Percentiles rank a stretch among this genome's conserved stretches.
Evolutionary conservation across 2,329 filamentous ascomycete genomes (phyloP).

Genomic region (Xylariaceae sp.): DNA sequence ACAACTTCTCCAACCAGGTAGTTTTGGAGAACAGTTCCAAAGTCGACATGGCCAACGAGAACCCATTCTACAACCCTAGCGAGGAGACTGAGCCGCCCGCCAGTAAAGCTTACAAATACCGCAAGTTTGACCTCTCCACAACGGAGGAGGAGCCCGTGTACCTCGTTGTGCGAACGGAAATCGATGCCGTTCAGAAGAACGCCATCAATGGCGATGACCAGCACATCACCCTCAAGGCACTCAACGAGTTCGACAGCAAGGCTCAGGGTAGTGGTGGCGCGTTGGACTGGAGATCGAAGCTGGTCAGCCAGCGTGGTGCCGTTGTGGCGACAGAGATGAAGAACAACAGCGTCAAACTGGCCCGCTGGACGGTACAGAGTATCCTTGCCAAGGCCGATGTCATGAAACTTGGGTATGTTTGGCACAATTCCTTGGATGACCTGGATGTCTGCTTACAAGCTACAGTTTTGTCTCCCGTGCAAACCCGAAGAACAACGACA

Average conservation of each 20-base stretch:
- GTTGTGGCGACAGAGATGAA: constrained; percentile 99
- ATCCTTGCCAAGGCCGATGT: constrained; percentile 96
- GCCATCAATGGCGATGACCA: constrained; percentile 88
- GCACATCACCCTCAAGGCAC: constrained; percentile 84
- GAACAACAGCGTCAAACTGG: constrained; percentile 99
- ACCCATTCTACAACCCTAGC: constrained; percentile 94
- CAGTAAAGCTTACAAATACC: constrained; percentile 98
- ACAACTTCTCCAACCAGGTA: constrained; percentile 97
- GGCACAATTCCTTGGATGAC: not conserved
- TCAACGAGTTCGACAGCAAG: constrained; percentile 99
- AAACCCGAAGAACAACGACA: constrained; percentile 88
- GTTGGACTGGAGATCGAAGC: constrained; percentile 94
- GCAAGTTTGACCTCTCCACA: constrained; percentile 90
- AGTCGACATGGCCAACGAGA: constrained; percentile 79
- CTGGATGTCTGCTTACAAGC: constrained; percentile 8
- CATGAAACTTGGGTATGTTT: constrained; percentile 90
- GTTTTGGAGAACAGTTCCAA: constrained; percentile 78
- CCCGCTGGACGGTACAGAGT: constrained; percentile 93
- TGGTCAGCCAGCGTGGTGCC: constrained; percentile 90
- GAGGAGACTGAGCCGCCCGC: constrained; percentile 92
- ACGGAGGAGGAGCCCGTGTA: constrained; percentile 93
- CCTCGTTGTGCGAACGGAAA: constrained; percentile 88
- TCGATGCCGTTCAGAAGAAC: constrained; percentile 96
- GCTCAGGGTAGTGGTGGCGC: constrained; percentile 92
- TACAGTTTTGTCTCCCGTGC: constrained; percentile 86